Conservation (phyloP, 345 rosid species). For the Eutrema japonicum region DNA sequence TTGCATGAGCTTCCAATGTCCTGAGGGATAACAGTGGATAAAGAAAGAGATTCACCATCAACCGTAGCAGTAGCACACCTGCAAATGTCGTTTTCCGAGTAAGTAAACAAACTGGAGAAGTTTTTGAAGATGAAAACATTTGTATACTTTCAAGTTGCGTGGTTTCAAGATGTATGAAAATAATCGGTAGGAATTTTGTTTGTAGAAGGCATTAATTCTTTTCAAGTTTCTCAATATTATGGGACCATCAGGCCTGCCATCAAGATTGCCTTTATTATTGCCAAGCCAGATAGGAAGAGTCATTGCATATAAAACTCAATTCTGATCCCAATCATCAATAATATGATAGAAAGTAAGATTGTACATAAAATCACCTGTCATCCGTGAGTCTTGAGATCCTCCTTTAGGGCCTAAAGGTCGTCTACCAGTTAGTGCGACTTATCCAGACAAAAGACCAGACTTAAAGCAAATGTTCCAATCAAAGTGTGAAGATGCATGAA, state of each 20-base stretch:
- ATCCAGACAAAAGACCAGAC: no score
- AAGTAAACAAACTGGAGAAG: background rate
- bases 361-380: no score
- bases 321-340: no score
- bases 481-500: no score
- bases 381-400: no score
- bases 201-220: slow-evolving; percentile 16
- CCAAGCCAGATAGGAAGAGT: no score
- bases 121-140: slow-evolving; percentile 17
- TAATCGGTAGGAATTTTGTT: slow-evolving; percentile 18
- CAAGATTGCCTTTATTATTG: background rate
- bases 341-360: no score
- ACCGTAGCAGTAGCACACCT: slow-evolving; percentile 1
- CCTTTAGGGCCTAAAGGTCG: no score
- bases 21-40: slow-evolving; percentile 16
- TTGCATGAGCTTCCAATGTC: slow-evolving; percentile 32
- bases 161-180: slow-evolving; percentile 31
- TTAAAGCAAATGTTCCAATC: no score
- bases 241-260: slow-evolving; percentile 4
- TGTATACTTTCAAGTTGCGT: slow-evolving; percentile 14
- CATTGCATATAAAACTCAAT: no score
- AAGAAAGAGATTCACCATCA: slow-evolving; percentile 22
- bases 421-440: no score
- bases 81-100: background rate
- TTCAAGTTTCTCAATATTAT: background rate